These are phyloP conservation scores for Pseudopithomyces maydicus DNA, from an alignment of 2,329 filamentous ascomycete genomes.

Conservation along the genomic window DNA sequence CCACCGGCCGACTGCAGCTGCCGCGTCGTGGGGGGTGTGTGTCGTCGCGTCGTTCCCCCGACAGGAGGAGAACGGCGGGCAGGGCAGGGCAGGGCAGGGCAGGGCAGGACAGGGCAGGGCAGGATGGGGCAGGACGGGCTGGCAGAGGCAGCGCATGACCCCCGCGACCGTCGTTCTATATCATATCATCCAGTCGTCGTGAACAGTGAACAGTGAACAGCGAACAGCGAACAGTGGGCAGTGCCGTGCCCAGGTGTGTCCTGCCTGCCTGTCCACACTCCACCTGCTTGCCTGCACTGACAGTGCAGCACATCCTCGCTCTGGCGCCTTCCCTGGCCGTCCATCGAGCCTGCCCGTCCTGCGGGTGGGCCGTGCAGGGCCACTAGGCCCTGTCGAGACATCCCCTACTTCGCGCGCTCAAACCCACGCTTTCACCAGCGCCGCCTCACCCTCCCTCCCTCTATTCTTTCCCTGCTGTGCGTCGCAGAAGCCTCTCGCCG, in stretches of 20 bases:
- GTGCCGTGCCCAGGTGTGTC: no score
- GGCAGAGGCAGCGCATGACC: conserved; percentile 6
- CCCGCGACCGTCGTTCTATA: no score
- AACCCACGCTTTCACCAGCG: conserved; percentile 24
- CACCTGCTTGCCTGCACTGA: not conserved
- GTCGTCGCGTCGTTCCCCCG: no score
- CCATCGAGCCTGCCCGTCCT: conserved; percentile 24
- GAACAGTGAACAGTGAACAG: no score
- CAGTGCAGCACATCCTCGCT: not conserved
- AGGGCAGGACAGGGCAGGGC: no score
- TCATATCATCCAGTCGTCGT: no score
- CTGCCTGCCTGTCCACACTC: not conserved
- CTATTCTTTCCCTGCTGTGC: conserved; percentile 42
- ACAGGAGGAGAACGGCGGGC: no score
- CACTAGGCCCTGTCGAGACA: conserved; percentile 1
- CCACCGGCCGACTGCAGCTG: not conserved
- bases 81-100: no score
- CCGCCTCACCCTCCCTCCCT: conserved; percentile 30
- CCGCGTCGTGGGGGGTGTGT: not conserved
- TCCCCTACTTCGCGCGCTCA: conserved; percentile 10
- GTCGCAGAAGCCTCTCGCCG: conserved; percentile 26
- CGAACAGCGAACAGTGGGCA: no score
- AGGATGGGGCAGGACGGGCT: no score
- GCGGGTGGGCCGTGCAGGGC: conserved; percentile 11
- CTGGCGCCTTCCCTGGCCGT: not conserved